Base-by-base conservation (phyloP, 495 filamentous ascomycete species). In the Diplogelasinospora grovesii region DNA sequence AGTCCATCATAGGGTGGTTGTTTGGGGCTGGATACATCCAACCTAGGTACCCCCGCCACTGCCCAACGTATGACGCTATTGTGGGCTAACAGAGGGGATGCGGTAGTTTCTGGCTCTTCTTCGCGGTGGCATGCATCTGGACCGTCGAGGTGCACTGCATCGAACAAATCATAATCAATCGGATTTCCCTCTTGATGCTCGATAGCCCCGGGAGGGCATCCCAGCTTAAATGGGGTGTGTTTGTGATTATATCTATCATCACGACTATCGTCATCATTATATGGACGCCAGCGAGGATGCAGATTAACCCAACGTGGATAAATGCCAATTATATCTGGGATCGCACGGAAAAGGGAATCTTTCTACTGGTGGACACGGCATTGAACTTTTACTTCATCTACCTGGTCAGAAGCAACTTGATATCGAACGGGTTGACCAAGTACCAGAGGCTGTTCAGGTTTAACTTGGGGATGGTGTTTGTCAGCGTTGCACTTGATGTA, bases 361-460 rank as follows among this genome's bases (percentile, higher is more conserved):
- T 67, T 41, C 40, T 64, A 11, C 22, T 70, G 25, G 46, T 70
- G 22, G 69, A 73, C 39, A 53, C 52, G 11, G 32, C 23, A 3
- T 48, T 71, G 22, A 73, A 71, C 40, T 57, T 45, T 32, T 60
- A 60, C 39, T 73, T 73, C 53, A 43, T 71, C 9, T 44, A 43
- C 26, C 52, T 54, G 8, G 66, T 73, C 19, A 54, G 59, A 34
- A 39, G 41, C 14, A 46, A 59, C 8, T 52, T 73, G 5, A 60
- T 73, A n/a, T 45, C 50, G 13, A 52, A 66, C 22, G 69, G 69
- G 22, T 46, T 70, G 29, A 56, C 43, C n/a, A 73, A 70, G 48
- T 73, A 73, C 40, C 43, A 55, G 29, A 36, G 37, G 14, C 56
- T 71, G 3, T 64, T 67, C 21, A 50, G 45, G 9, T 67, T 70